Evolutionary conservation across 495 filamentous ascomycete genomes (phyloP).

Genomic region (Copromyces sp.): DNA sequence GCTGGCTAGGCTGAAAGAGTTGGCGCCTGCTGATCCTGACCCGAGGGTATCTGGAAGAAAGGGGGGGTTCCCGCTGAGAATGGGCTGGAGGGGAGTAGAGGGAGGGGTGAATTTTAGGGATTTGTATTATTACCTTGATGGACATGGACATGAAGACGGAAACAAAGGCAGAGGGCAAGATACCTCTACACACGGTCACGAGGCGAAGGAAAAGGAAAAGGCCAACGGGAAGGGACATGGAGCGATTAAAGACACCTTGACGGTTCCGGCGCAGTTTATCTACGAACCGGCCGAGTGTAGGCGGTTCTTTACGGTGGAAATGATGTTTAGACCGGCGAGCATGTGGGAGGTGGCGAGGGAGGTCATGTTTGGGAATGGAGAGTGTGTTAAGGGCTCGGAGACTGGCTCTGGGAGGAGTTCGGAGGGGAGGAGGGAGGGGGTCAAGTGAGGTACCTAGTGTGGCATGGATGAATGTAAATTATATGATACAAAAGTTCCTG

Average conservation of each 20-base stretch:
- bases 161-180: too few relatives aligned
- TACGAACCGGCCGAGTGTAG: background rate
- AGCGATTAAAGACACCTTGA: background rate
- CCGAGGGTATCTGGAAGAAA: too few relatives aligned
- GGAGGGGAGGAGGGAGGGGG: too few relatives aligned
- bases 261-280: background rate
- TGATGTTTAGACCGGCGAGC: background rate
- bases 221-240: background rate
- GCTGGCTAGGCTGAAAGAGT: rapidly evolving
- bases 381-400: conserved; percentile 3
- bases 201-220: background rate
- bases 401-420: too few relatives aligned
- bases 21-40: background rate
- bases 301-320: background rate
- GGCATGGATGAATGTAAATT: too few relatives aligned
- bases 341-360: background rate
- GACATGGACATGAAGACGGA: too few relatives aligned
- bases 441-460: too few relatives aligned
- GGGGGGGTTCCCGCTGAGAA: background rate
- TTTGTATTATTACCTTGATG: background rate
- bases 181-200: background rate
- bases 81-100: background rate
- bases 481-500: too few relatives aligned
- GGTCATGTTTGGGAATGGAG: background rate
- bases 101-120: background rate